Evolutionary conservation across 2,329 filamentous ascomycete species (phyloP).

Genomic region (Clarireedia hainanense): DNA sequence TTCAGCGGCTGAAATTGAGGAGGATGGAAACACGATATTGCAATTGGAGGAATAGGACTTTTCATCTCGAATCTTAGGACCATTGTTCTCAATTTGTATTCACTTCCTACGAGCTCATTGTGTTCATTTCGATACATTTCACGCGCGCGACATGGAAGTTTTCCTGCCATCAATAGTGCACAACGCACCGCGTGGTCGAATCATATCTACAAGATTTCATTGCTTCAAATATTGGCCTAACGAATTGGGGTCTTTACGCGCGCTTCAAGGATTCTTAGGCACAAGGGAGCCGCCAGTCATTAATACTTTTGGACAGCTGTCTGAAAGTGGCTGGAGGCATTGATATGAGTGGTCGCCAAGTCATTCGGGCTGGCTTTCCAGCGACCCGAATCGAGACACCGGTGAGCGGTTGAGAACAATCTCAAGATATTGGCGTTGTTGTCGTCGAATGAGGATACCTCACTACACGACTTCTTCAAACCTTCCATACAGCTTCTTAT

Average conservation of each 20-base stretch:
- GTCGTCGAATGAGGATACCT: background rate
- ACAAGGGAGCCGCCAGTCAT: constrained; percentile 20
- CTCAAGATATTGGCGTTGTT: background rate
- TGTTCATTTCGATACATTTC: background rate
- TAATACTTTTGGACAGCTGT: constrained; percentile 12
- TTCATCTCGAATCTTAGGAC: background rate
- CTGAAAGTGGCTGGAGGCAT: constrained; percentile 20
- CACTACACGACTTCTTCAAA: constrained; percentile 1
- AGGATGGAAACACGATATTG: background rate
- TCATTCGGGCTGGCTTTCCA: background rate
- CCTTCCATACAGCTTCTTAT: background rate
- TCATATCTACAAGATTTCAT: background rate
- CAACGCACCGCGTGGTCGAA: background rate
- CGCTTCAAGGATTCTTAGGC: constrained; percentile 14
- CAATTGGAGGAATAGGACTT: background rate
- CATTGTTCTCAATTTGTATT: constrained; percentile 1
- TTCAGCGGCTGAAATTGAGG: background rate
- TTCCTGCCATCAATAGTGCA: background rate
- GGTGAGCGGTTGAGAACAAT: constrained; percentile 3
- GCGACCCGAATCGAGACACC: background rate
- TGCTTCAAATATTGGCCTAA: constrained; percentile 10
- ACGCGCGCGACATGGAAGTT: background rate
- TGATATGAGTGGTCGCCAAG: constrained; percentile 20
- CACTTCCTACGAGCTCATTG: background rate
- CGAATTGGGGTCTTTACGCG: constrained; percentile 18